Evolutionary conservation across 2,329 filamentous ascomycete species (phyloP).

Genomic region (Xylariaceae sp.): DNA sequence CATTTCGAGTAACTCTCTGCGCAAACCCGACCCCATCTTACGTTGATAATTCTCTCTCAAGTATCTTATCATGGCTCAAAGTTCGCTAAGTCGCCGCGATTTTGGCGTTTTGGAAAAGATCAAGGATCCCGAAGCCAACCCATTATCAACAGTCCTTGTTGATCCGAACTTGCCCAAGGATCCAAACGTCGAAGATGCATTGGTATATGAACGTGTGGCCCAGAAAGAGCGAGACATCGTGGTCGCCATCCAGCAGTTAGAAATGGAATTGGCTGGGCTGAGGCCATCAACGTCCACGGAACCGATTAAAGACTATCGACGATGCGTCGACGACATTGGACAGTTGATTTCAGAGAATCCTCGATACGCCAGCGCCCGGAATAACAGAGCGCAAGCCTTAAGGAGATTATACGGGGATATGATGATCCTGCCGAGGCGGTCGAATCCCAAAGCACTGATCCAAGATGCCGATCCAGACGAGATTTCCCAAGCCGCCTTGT

Average conservation of each 20-base stretch:
- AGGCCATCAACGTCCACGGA: constrained; percentile 35
- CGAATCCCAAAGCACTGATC: constrained; percentile 39
- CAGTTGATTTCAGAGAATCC: constrained; percentile 53
- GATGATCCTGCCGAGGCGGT: constrained; percentile 42
- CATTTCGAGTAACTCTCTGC: not conserved
- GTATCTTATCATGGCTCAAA: constrained; percentile 39
- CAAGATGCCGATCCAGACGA: constrained; percentile 34
- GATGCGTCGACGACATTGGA: constrained; percentile 45
- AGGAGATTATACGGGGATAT: constrained; percentile 58
- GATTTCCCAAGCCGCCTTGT: constrained; percentile 36
- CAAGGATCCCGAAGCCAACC: constrained; percentile 59
- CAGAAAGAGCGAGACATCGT: constrained; percentile 50
- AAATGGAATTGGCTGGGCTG: constrained; percentile 45
- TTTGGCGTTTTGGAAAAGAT: constrained; percentile 60
- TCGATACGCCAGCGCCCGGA: constrained; percentile 64
- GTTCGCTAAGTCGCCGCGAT: constrained; percentile 52
- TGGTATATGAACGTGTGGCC: constrained; percentile 46
- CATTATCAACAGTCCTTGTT: constrained; percentile 48
- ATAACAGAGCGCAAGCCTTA: constrained; percentile 67
- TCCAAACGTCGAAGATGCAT: constrained; percentile 48
- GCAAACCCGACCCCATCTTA: not conserved
- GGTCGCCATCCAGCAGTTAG: constrained; percentile 48
- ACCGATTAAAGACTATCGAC: constrained; percentile 41
- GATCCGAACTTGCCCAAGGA: constrained; percentile 52
- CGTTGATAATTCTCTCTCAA: not conserved